Conservation (phyloP, 2,329 filamentous ascomycete genomes). For the Fusarium duplospermum region DNA sequence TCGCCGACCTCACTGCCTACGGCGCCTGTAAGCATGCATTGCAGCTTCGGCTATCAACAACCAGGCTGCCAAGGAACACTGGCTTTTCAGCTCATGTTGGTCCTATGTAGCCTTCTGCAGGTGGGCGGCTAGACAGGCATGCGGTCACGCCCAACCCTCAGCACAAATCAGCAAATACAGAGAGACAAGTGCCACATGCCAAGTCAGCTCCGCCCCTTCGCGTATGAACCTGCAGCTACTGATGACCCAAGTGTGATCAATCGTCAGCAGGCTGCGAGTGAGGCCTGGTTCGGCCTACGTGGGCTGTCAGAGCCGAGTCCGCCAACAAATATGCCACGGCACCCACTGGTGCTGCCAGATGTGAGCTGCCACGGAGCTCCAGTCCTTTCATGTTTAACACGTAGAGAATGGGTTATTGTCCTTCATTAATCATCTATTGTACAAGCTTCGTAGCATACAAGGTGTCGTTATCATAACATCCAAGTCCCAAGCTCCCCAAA, state of each 20-base stretch:
- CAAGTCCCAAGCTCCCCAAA: too few relatives aligned
- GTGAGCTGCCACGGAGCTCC: too few relatives aligned
- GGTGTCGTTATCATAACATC: too few relatives aligned
- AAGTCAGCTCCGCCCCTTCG: background rate
- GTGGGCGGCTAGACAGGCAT: background rate
- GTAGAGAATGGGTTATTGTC: too few relatives aligned
- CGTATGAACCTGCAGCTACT: background rate
- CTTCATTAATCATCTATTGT: too few relatives aligned
- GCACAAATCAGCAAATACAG: background rate
- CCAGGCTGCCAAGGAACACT: background rate
- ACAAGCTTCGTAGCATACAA: too few relatives aligned
- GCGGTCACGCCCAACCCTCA: background rate
- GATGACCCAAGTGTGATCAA: background rate
- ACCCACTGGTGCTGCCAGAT: background rate
- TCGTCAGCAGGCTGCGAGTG: background rate
- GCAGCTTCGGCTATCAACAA: background rate
- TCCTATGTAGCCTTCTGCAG: background rate
- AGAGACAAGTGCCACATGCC: background rate
- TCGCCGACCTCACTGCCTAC: too few relatives aligned
- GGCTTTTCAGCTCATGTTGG: background rate
- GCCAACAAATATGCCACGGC: background rate
- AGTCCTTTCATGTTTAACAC: too few relatives aligned
- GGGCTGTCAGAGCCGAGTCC: background rate
- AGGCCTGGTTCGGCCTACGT: background rate
- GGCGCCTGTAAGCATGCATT: background rate